Evolutionary conservation across 2,329 filamentous ascomycete species (phyloP).

Genomic region (Aureobasidium sp.): DNA sequence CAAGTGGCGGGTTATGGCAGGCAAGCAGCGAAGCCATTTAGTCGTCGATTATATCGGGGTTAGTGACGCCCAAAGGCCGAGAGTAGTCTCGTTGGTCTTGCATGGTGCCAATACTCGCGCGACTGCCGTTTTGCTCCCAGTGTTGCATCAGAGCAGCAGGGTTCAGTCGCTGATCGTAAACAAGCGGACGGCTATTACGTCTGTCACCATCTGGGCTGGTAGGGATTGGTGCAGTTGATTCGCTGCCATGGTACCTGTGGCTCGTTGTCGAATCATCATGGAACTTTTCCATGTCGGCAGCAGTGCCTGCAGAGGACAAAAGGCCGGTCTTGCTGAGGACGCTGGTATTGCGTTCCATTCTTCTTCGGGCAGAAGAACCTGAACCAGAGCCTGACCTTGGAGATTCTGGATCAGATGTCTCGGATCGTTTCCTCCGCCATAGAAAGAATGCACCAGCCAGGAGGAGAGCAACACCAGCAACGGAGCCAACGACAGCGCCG

Average conservation of each 20-base stretch:
- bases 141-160: conserved; percentile 41
- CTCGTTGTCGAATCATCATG: conserved; percentile 21
- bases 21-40: neutral
- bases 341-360: conserved; percentile 36
- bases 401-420: conserved; percentile 15
- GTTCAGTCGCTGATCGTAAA: conserved; percentile 44
- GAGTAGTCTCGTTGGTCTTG: conserved; percentile 43
- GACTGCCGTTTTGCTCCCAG: conserved; percentile 38
- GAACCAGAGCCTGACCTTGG: conserved; percentile 2
- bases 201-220: conserved; percentile 25
- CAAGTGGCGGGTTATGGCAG: too few species aligned
- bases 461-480: conserved; percentile 33
- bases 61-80: conserved; percentile 38
- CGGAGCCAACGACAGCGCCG: conserved; percentile 39
- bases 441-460: conserved; percentile 34
- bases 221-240: conserved; percentile 21
- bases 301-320: conserved; percentile 25
- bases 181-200: conserved; percentile 37
- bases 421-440: conserved; percentile 31
- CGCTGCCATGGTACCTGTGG: conserved; percentile 24
- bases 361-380: conserved; percentile 9
- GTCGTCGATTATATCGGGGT: conserved; percentile 25
- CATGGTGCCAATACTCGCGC: conserved; percentile 40
- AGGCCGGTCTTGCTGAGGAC: conserved; percentile 44
- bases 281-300: conserved; percentile 25